A percentile compares a stretch with the other conserved stretches of the same genome.
Conservation (phyloP, 2,329 filamentous ascomycete genomes). For the Daldinia sp. region DNA sequence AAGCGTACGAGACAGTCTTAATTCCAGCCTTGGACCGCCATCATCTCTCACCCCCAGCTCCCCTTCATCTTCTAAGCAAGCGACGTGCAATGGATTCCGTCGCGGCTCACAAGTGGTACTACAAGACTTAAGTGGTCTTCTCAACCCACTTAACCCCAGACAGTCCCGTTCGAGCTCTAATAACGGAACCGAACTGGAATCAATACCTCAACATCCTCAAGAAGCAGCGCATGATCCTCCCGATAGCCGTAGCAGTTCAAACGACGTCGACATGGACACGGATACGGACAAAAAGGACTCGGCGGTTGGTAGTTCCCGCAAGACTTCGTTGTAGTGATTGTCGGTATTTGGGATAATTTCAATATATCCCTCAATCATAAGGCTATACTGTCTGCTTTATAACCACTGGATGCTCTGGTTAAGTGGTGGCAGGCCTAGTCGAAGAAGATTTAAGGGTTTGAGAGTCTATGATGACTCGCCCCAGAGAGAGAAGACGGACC, state of each 20-base stretch:
- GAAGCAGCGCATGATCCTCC: conserved; percentile 52
- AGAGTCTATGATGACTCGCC: not conserved
- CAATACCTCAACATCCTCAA: conserved; percentile 59
- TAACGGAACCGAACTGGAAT: conserved; percentile 59
- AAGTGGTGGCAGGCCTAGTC: not conserved
- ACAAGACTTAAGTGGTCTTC: conserved; percentile 68
- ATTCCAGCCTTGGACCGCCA: conserved; percentile 57
- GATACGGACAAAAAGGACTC: conserved; percentile 10
- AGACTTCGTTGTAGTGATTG: conserved; percentile 8
- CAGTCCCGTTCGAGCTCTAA: conserved; percentile 52
- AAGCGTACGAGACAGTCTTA: conserved; percentile 57
- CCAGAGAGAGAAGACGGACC: not conserved
- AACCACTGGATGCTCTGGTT: not conserved
- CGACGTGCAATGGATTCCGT: conserved; percentile 60
- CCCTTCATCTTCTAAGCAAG: conserved; percentile 60
- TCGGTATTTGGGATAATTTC: not conserved
- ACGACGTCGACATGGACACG: conserved; percentile 11
- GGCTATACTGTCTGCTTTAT: not conserved
- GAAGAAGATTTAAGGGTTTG: not conserved
- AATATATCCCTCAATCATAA: not conserved
- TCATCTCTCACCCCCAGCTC: conserved; percentile 49
- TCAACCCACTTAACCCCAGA: conserved; percentile 57
- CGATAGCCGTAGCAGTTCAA: conserved; percentile 43
- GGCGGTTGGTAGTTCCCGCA: conserved; percentile 6
- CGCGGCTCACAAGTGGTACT: conserved; percentile 69